A percentile compares a stretch with the other conserved stretches of the same genome.
Conservation (phyloP, 208 protist species). For the Leishmania martiniquensis region DNA sequence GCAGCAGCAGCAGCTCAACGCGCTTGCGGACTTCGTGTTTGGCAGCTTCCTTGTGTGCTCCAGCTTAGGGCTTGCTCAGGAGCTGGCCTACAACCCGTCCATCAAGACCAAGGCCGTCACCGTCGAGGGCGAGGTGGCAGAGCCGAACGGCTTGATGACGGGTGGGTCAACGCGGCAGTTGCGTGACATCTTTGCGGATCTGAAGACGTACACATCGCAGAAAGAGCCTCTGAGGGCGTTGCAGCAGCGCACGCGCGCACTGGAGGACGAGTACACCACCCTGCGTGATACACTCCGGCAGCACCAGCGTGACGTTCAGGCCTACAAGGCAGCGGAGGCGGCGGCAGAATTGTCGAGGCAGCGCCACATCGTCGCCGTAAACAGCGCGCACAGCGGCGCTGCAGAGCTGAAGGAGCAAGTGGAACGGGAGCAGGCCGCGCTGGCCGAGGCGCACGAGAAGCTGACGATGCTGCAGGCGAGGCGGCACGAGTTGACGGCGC, state of each 20-base stretch:
- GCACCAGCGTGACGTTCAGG: constrained; percentile 40
- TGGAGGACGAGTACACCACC: constrained; percentile 50
- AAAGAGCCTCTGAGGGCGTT: constrained; percentile 61
- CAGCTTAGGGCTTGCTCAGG: constrained; percentile 73
- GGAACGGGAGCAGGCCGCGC: constrained; percentile 22
- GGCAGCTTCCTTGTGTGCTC: constrained; percentile 96
- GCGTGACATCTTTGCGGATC: constrained; percentile 76
- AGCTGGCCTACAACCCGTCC: constrained; percentile 82
- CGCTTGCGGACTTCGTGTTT: constrained; percentile 94
- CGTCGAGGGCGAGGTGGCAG: constrained; percentile 98
- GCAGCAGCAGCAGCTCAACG: constrained; percentile 14
- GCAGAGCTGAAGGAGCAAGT: constrained; percentile 52
- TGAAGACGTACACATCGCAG: constrained; percentile 42
- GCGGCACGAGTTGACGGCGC: constrained; percentile 41
- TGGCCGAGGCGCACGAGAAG: constrained; percentile 35
- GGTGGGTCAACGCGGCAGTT: constrained; percentile 90
- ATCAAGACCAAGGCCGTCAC: constrained; percentile 96
- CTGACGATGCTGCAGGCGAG: constrained; percentile 37
- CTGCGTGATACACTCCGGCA: constrained; percentile 51
- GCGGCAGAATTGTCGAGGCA: constrained; percentile 50
- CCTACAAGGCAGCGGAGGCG: constrained; percentile 68
- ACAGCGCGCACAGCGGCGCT: constrained; percentile 21
- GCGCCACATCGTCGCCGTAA: constrained; percentile 42
- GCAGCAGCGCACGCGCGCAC: constrained; percentile 31
- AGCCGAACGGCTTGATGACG: constrained; percentile 98